Evolutionary conservation across 2,329 filamentous ascomycete species (phyloP).

Genomic region (Pseudogymnoascus sp.): DNA sequence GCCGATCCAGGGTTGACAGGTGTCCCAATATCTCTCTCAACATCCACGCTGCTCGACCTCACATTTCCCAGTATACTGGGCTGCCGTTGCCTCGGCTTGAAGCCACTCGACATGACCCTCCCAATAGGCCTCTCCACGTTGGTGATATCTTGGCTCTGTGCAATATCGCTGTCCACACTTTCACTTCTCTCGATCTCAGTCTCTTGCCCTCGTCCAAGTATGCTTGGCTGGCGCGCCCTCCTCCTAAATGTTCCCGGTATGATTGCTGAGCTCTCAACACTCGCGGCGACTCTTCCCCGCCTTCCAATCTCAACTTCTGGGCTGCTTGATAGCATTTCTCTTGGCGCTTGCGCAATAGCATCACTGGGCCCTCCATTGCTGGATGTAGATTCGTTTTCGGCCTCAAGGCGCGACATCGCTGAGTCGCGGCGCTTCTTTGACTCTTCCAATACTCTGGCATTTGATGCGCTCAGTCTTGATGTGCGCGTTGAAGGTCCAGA

Average conservation of each 20-base stretch:
- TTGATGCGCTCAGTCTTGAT: not conserved
- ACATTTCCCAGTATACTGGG: constrained; percentile 27
- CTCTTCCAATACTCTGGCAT: constrained; percentile 5
- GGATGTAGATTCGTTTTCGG: constrained; percentile 8
- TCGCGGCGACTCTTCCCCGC: not conserved
- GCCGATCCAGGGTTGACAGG: constrained; percentile 28
- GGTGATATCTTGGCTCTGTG: constrained; percentile 7
- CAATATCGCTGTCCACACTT: constrained; percentile 8
- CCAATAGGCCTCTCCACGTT: constrained; percentile 5
- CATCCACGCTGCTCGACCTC: constrained; percentile 21
- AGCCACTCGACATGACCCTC: constrained; percentile 9
- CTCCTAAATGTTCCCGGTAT: constrained; percentile 48
- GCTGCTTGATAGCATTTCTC: constrained; percentile 22
- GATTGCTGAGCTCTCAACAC: constrained; percentile 36
- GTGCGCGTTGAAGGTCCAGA: not conserved
- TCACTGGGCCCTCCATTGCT: constrained; percentile 22
- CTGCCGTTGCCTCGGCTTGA: constrained; percentile 28
- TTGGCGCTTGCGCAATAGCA: constrained; percentile 16
- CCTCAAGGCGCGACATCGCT: constrained; percentile 8
- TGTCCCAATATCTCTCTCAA: constrained; percentile 12
- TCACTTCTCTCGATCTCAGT: constrained; percentile 3
- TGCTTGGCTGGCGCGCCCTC: constrained; percentile 52
- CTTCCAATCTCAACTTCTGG: constrained; percentile 20
- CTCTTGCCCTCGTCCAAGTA: constrained; percentile 38
- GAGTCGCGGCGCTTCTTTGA: constrained; percentile 1